Evolutionary conservation across 352 stramenopile species (phyloP), one percentile per base, ranked within the genome.

Genomic region (Globisporangium spinosum): DNA sequence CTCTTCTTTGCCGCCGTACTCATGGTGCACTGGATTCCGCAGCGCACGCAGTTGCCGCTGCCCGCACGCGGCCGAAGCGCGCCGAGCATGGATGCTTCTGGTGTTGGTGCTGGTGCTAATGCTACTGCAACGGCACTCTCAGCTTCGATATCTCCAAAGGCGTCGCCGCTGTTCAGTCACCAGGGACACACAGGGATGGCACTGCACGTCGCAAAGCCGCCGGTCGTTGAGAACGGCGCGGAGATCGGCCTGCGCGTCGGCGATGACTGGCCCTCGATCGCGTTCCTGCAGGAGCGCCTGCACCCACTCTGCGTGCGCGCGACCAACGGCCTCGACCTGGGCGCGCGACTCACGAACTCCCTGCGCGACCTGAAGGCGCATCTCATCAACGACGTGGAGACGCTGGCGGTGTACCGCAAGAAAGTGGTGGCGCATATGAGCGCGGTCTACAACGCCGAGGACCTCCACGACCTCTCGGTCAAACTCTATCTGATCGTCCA

Each of bases 11-110:
- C 87, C 22, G 78, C 85, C 4, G 64, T 92, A 51, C 61, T 94
- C 20, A 90, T 95, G 79, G 79, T 80, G 15, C 82, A 93, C 64
- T 95, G 87, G 87, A 69, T 95, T 54, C 79, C 80, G 3, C 83
- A 91, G 70, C 74, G 78, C 13, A 79, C 78, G 40, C 68, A 54
- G 43, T 64, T 82, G 40, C 62, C 74, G 25, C 73, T 82, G 54
- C 69, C 89, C 27, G 54, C 71, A 23, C 69, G 67, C 0, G 66
- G 49, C 1, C 61, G 66, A 47, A 53, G 66, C 17, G 25, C 43
- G 5, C 25, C 34, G 17, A 67, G 62, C 35, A 25, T n/a, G 29
- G 45, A 58, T 34, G 54, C 38, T 45, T 45, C 38, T 45, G 10
- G 13, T 4, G 12, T 12, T 45, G 38, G 38, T 12, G 35, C 38